Evolutionary conservation across 108 stramenopile species (phyloP).

Genomic region (Discostella pseudostelligera): DNA sequence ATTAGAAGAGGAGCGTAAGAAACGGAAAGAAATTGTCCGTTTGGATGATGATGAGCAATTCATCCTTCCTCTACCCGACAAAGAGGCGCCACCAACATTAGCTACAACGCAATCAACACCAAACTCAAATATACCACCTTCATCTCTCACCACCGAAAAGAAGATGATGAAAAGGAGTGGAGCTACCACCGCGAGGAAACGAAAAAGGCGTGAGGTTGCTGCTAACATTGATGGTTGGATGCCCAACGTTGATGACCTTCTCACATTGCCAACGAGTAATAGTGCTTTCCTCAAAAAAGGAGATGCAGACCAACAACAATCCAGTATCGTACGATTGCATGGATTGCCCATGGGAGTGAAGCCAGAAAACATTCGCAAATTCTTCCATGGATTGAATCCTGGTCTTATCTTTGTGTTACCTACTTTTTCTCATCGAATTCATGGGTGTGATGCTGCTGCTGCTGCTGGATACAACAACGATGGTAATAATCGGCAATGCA

Average conservation of each 20-base stretch:
- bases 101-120: slow-evolving; percentile 10
- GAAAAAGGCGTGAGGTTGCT: slow-evolving; percentile 5
- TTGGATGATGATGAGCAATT: slow-evolving; percentile 31
- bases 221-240: slow-evolving; percentile 49
- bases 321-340: slow-evolving; percentile 64
- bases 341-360: slow-evolving; percentile 63
- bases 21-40: slow-evolving; percentile 67
- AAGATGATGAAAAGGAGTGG: slow-evolving; percentile 10
- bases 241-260: slow-evolving; percentile 38
- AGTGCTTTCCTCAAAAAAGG: slow-evolving; percentile 24
- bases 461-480: neutral
- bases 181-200: slow-evolving; percentile 20
- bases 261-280: slow-evolving; percentile 5
- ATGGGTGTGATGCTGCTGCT: slow-evolving; percentile 48
- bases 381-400: slow-evolving; percentile 72
- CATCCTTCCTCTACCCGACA: slow-evolving; percentile 6
- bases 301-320: slow-evolving; percentile 18
- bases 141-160: neutral
- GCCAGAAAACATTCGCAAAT: slow-evolving; percentile 55
- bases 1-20: slow-evolving; percentile 60
- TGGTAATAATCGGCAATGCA: neutral
- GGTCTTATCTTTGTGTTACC: slow-evolving; percentile 56
- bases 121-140: too few species aligned
- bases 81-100: neutral
- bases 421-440: slow-evolving; percentile 27